phyloP scores from a whole-genome alignment of 768 basidiomycete species.

The Scleroderma citrinum region DNA sequence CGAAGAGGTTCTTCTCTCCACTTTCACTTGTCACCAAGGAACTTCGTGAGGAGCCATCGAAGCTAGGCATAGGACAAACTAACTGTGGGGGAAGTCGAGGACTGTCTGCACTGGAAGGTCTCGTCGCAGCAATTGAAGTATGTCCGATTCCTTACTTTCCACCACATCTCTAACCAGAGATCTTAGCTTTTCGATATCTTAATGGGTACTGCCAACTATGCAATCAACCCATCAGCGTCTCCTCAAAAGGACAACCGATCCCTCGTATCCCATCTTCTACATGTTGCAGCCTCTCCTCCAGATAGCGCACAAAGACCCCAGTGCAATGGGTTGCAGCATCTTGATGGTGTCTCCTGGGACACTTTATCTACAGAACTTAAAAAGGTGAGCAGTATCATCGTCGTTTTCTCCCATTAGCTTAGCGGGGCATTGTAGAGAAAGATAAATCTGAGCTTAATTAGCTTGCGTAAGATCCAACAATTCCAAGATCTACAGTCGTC shows the following conservation, averaged over 20 bases:
- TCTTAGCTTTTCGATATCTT: conserved; percentile 39
- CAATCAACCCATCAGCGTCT: conserved; percentile 7
- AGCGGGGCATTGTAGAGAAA: conserved; percentile 40
- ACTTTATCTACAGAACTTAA: conserved; percentile 53
- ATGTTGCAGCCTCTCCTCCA: conserved; percentile 53
- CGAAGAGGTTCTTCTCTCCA: conserved; percentile 52
- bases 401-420: neutral
- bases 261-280: conserved; percentile 46
- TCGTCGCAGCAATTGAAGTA: conserved; percentile 68
- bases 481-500: conserved; percentile 47
- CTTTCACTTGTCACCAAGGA: conserved; percentile 35
- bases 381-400: conserved; percentile 39
- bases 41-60: conserved; percentile 40
- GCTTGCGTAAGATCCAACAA: conserved; percentile 38
- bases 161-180: conserved; percentile 29
- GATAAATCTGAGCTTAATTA: conserved; percentile 51
- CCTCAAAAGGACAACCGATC: conserved; percentile 24
- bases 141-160: conserved; percentile 4
- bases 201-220: conserved; percentile 12
- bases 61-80: conserved; percentile 54
- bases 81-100: conserved; percentile 43
- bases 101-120: conserved; percentile 65
- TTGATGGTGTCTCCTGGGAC: conserved; percentile 57
- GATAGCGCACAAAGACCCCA: conserved; percentile 49
- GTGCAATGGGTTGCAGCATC: conserved; percentile 42